Conservation (phyloP, 257 asterid genomes). For the Scutellaria barbata region DNA sequence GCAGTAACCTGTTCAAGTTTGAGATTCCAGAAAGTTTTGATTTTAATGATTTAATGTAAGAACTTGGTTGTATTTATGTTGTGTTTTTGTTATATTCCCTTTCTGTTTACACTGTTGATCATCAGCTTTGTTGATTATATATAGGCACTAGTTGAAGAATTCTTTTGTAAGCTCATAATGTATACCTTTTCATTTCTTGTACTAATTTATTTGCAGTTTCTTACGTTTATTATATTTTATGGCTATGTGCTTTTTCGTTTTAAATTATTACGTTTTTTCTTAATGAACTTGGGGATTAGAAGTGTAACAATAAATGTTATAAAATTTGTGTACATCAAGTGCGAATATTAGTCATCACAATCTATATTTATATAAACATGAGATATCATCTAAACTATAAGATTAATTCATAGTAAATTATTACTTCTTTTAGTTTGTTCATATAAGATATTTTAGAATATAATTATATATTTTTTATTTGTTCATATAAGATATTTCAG, state of each 20-base stretch:
- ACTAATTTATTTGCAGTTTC: neutral
- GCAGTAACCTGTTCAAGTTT: constrained; percentile 44
- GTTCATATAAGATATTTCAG: no score
- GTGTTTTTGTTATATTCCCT: neutral
- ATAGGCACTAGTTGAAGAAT: neutral
- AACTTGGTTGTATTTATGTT: neutral
- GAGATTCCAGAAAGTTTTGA: constrained; percentile 48
- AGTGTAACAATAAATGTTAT: no score
- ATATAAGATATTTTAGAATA: no score
- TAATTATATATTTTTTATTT: no score
- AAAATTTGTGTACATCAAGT: no score
- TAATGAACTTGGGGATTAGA: no score
- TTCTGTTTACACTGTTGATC: neutral
- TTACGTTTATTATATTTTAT: neutral
- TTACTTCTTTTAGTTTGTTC: no score
- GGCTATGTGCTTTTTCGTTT: neutral
- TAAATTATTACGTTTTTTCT: no score
- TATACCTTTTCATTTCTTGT: neutral
- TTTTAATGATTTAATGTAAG: constrained; percentile 43
- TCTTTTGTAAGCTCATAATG: constrained; percentile 18
- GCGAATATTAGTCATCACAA: no score
- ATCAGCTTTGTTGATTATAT: neutral
- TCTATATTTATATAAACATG: no score
- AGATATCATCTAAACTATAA: no score
- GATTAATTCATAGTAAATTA: no score